Conservation (phyloP, 805 yeast genomes). For the Starmerella tilneyi region DNA sequence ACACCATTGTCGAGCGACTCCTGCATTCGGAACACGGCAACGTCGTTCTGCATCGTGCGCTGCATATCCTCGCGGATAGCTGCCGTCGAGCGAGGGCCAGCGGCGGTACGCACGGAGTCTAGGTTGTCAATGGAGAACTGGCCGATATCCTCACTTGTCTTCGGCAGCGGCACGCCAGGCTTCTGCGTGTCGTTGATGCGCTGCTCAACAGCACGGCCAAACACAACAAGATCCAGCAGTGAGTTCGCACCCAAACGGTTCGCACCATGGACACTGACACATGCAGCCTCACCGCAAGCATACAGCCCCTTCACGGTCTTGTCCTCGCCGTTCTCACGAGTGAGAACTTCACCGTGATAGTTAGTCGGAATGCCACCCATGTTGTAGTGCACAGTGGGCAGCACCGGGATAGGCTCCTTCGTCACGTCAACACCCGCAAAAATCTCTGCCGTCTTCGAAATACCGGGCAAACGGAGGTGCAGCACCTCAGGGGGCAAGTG, state of each 20-base stretch:
- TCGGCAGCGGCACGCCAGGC: conserved; percentile 81
- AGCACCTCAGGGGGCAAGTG: conserved; percentile 88
- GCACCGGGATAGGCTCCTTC: conserved; percentile 95
- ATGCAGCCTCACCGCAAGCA: conserved; percentile 98
- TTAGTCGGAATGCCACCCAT: conserved; percentile 99
- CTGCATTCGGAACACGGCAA: conserved; percentile 93
- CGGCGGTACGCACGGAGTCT: conserved; percentile 76
- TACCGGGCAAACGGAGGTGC: conserved; percentile 96
- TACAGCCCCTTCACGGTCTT: conserved; percentile 81
- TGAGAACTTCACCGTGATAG: conserved; percentile 90
- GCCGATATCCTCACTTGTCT: conserved; percentile 78
- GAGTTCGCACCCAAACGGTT: conserved; percentile 99
- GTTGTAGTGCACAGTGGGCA: conserved; percentile 97
- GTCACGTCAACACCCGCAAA: conserved; percentile 99
- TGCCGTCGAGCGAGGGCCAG: conserved; percentile 75
- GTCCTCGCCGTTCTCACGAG: conserved; percentile 81
- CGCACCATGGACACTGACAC: conserved; percentile 99
- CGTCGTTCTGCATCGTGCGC: conserved; percentile 90
- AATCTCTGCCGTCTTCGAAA: conserved; percentile 94
- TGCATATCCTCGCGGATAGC: conserved; percentile 88
- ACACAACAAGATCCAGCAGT: conserved; percentile 86
- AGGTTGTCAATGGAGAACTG: conserved; percentile 80
- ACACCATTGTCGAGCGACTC: conserved; percentile 89
- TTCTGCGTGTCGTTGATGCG: conserved; percentile 74
- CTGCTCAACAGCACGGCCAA: conserved; percentile 96